Conservation (phyloP, 805 yeast species). For the Ogataea ganodermae region DNA sequence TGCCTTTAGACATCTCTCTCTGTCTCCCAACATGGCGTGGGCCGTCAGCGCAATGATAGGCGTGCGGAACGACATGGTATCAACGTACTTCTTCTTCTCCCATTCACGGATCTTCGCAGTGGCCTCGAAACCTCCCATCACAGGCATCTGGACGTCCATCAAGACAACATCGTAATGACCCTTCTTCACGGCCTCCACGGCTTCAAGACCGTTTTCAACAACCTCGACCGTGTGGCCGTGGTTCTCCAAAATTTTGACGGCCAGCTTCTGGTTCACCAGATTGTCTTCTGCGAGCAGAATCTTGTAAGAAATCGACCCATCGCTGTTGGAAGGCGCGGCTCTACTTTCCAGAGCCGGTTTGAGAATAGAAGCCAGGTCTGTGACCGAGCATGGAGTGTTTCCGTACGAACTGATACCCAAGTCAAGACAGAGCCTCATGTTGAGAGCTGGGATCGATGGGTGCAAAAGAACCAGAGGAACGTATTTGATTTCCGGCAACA, state of each 20-base stretch:
- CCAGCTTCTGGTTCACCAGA: conserved; percentile 82
- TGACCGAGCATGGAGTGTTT: conserved; percentile 80
- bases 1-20: conserved; percentile 82
- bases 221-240: conserved; percentile 84
- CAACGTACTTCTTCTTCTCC: conserved; percentile 80
- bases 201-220: conserved; percentile 84
- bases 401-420: conserved; percentile 87
- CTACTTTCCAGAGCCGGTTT: conserved; percentile 85
- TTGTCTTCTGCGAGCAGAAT: conserved; percentile 86
- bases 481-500: conserved; percentile 76
- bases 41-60: conserved; percentile 92
- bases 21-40: conserved; percentile 91
- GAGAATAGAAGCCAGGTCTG: conserved; percentile 79
- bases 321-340: conserved; percentile 76
- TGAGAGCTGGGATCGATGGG: conserved; percentile 73
- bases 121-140: conserved; percentile 94
- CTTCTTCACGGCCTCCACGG: conserved; percentile 70
- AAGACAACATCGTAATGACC: conserved; percentile 75
- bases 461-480: conserved; percentile 80
- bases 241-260: conserved; percentile 81
- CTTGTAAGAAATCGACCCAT: conserved; percentile 73
- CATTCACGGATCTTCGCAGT: conserved; percentile 83
- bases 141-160: conserved; percentile 96
- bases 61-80: conserved; percentile 68
- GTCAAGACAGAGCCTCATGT: conserved; percentile 80